Conservation (phyloP, 805 yeast genomes). For the Pichia rugopelliculosa region DNA sequence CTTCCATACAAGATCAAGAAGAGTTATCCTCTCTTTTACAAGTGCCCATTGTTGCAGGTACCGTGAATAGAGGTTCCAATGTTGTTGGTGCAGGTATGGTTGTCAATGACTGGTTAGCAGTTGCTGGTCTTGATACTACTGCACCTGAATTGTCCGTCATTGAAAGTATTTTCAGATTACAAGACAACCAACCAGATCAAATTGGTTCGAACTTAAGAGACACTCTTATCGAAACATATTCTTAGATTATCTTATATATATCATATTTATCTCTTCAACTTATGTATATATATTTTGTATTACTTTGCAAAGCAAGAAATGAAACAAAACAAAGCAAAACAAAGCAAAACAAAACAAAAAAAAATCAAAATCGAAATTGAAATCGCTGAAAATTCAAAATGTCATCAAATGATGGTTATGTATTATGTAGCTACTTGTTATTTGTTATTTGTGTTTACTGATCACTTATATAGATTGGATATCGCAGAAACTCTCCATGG, state of each 20-base stretch:
- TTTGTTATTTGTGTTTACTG: neutral
- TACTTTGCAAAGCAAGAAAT: neutral
- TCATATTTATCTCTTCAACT: neutral
- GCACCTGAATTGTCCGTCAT: constrained; percentile 97
- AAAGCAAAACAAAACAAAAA: neutral
- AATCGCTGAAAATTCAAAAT: neutral
- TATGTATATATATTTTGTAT: neutral
- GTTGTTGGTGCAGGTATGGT: constrained; percentile 99
- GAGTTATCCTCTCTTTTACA: constrained; percentile 91
- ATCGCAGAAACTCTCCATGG: constrained; percentile 9
- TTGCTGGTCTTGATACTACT: constrained; percentile 94
- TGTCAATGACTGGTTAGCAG: constrained; percentile 97
- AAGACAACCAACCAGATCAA: constrained; percentile 84
- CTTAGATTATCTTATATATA: constrained; percentile 31
- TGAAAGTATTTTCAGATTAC: constrained; percentile 91
- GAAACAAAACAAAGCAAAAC: neutral
- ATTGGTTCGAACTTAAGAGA: constrained; percentile 82
- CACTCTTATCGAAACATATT: constrained; percentile 86
- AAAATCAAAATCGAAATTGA: neutral
- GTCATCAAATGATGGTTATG: neutral
- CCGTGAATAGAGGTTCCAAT: constrained; percentile 94
- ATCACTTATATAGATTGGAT: neutral
- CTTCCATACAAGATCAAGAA: constrained; percentile 96
- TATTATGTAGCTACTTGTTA: neutral
- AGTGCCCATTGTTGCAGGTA: constrained; percentile 97